Conservation (phyloP, 768 basidiomycete species). For the Macrolepiota dolichaula region DNA sequence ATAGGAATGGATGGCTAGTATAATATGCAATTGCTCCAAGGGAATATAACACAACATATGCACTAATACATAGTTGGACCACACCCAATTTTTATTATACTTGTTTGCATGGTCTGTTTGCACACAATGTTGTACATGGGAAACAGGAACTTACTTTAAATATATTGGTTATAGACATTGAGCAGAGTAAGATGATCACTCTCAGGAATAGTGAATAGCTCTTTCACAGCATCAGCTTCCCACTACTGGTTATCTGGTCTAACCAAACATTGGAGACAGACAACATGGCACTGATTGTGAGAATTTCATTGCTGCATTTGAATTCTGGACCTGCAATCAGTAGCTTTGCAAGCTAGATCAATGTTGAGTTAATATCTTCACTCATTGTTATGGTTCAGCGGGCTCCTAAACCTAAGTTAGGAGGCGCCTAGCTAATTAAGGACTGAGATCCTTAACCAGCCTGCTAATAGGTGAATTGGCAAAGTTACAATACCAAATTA, state of each 20-base stretch:
- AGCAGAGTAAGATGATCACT: constrained; percentile 95
- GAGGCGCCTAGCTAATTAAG: too few relatives aligned
- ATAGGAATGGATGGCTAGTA: too few relatives aligned
- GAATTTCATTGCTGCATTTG: constrained; percentile 91
- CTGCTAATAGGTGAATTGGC: too few relatives aligned
- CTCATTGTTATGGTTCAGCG: too few relatives aligned
- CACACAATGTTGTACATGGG: neutral
- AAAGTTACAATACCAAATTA: too few relatives aligned
- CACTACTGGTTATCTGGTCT: constrained; percentile 81
- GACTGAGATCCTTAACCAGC: too few relatives aligned
- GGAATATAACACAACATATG: too few relatives aligned
- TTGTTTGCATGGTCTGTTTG: constrained; percentile 43
- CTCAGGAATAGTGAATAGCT: constrained; percentile 82
- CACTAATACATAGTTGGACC: constrained; percentile 92
- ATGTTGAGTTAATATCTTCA: too few relatives aligned
- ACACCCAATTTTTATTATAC: constrained; percentile 84
- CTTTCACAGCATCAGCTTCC: constrained; percentile 92
- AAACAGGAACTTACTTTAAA: constrained; percentile 53
- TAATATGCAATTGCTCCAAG: too few relatives aligned
- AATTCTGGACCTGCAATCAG: constrained; percentile 92
- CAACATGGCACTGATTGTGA: constrained; percentile 95
- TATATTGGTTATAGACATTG: constrained; percentile 94
- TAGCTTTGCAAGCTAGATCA: too few relatives aligned
- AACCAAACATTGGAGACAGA: constrained; percentile 97
- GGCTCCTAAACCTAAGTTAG: too few relatives aligned